Percentiles rank a stretch among this genome's conserved stretches.
These are phyloP conservation scores for Botrytis fabae DNA, from an alignment of 2,329 filamentous ascomycete species.

Conservation along the genomic window DNA sequence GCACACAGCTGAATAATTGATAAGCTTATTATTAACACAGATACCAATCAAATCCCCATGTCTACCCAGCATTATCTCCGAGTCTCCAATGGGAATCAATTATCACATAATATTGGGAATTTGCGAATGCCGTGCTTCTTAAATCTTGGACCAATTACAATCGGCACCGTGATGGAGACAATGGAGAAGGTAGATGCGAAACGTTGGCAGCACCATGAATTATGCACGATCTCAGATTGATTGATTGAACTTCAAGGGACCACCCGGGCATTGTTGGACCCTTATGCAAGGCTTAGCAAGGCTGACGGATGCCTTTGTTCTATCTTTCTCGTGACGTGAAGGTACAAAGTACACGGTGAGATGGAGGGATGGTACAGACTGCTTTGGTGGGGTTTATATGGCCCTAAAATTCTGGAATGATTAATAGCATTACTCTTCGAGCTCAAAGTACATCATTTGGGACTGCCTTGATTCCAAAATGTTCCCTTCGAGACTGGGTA, in stretches of 20 bases:
- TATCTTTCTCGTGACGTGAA: neutral
- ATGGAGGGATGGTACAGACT: neutral
- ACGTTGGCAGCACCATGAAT: neutral
- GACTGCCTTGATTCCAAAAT: neutral
- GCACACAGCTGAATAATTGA: slow-evolving; percentile 7
- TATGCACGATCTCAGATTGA: neutral
- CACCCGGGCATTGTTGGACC: neutral
- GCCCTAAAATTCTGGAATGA: neutral
- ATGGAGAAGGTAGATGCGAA: neutral
- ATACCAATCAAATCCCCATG: neutral
- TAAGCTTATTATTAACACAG: neutral
- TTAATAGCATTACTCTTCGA: neutral
- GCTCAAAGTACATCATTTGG: too few species aligned
- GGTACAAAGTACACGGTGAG: neutral
- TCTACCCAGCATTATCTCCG: neutral
- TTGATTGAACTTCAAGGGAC: neutral
- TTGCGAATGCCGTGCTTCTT: neutral
- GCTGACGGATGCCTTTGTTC: slow-evolving; percentile 5
- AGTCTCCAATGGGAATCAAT: neutral
- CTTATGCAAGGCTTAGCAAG: slow-evolving; percentile 11
- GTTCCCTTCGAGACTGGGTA: neutral
- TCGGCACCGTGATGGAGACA: neutral
- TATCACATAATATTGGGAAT: neutral
- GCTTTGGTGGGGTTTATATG: neutral
- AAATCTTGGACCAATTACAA: neutral